Evolutionary conservation across 306 rosid genomes (phyloP).

Genomic region (Cicer pinnatifidum): DNA sequence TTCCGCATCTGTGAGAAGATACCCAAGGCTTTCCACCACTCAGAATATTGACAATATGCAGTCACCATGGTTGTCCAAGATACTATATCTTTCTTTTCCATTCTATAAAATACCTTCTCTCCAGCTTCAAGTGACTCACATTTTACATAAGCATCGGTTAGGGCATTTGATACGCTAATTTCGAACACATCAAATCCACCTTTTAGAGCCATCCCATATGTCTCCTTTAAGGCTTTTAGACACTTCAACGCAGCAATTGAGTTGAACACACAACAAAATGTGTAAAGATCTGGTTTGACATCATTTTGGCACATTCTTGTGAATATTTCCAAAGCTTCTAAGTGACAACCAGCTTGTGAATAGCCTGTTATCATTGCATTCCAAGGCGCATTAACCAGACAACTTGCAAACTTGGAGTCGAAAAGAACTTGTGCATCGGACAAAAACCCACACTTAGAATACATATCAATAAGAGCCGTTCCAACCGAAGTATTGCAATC

Average conservation of each 20-base stretch:
- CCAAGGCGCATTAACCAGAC: constrained; percentile 66
- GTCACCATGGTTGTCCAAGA: constrained; percentile 78
- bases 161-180: constrained; percentile 61
- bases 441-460: constrained; percentile 63
- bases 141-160: constrained; percentile 70
- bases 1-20: constrained; percentile 66
- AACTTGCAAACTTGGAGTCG: constrained; percentile 48
- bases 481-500: constrained; percentile 63
- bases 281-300: constrained; percentile 58
- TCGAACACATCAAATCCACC: constrained; percentile 48
- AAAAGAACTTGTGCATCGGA: constrained; percentile 60
- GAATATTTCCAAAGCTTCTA: constrained; percentile 64
- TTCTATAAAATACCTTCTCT: constrained; percentile 57
- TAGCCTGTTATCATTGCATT: constrained; percentile 79
- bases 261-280: constrained; percentile 70
- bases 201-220: constrained; percentile 64
- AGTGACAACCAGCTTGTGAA: constrained; percentile 58
- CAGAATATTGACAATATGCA: constrained; percentile 67
- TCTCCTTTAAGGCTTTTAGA: constrained; percentile 44
- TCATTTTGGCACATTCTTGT: constrained; percentile 58
- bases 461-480: constrained; percentile 76
- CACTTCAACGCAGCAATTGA: constrained; percentile 63
- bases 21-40: constrained; percentile 64
- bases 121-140: constrained; percentile 62
- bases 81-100: constrained; percentile 74